A percentile compares a stretch with the other conserved stretches of the same genome.
phyloP scores from a whole-genome alignment of 108 stramenopile genomes.

The Epithemia pelagica region DNA sequence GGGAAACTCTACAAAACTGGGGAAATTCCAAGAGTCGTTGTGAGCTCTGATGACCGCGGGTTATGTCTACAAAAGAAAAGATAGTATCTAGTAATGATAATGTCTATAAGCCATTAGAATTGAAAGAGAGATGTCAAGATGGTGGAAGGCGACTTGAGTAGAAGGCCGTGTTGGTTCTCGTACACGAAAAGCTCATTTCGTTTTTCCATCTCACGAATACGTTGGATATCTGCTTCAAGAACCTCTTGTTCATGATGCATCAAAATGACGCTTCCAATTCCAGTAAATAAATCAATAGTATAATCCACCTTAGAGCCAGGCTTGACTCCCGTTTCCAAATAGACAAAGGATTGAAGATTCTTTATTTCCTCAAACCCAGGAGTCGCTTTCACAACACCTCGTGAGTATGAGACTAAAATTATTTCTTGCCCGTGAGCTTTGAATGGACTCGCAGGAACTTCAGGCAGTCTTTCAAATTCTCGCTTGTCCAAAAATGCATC shows the following conservation, averaged over 20 bases:
- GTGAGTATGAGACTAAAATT: slow-evolving; percentile 69
- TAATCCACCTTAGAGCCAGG: slow-evolving; percentile 67
- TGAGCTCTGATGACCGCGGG: background rate
- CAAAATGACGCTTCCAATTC: slow-evolving; percentile 79
- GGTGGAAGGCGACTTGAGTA: background rate
- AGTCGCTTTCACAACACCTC: slow-evolving; percentile 56
- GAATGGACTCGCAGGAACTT: slow-evolving; percentile 69
- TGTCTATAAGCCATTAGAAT: background rate
- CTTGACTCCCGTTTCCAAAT: slow-evolving; percentile 72
- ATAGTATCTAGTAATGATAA: background rate
- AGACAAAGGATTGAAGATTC: slow-evolving; percentile 64
- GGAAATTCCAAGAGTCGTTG: background rate
- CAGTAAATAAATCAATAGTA: slow-evolving; percentile 80
- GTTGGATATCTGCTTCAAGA: slow-evolving; percentile 49
- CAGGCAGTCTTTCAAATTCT: slow-evolving; percentile 46
- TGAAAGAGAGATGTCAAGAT: background rate
- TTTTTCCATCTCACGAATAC: slow-evolving; percentile 72
- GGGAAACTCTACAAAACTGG: slow-evolving; percentile 19
- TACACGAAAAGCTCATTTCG: slow-evolving; percentile 61
- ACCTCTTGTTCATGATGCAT: slow-evolving; percentile 62
- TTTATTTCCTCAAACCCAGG: slow-evolving; percentile 71
- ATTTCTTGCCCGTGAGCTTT: slow-evolving; percentile 84
- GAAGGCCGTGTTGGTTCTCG: slow-evolving; percentile 14
- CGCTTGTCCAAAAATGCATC: slow-evolving; percentile 73
- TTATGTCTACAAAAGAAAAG: background rate